Evolutionary conservation across 495 filamentous ascomycete genomes (phyloP).

Genomic region (Aspergillus affinis): DNA sequence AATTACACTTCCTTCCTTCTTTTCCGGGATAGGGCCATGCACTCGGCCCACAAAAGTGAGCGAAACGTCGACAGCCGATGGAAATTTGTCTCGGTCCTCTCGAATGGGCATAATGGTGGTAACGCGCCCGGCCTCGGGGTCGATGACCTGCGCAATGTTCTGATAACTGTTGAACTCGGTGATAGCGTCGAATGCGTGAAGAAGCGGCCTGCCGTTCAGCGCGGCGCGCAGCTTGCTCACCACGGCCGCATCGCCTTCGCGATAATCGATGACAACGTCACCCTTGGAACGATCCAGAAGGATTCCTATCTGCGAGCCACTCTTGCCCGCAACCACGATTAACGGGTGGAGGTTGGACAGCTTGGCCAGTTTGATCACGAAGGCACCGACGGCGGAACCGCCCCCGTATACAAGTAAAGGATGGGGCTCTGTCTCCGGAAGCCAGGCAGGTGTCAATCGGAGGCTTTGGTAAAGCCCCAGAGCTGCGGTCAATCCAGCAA

Average conservation of each 20-base stretch:
- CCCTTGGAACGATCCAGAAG: conserved; percentile 65
- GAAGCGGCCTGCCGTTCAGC: neutral
- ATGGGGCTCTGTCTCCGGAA: conserved; percentile 32
- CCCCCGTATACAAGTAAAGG: conserved; percentile 67
- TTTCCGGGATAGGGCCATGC: too few species aligned
- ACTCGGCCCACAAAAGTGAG: too few species aligned
- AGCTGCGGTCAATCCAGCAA: conserved; percentile 74
- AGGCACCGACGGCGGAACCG: conserved; percentile 65
- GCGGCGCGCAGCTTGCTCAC: neutral
- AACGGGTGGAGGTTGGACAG: conserved; percentile 70
- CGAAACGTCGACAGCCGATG: too few species aligned
- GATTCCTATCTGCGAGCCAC: conserved; percentile 53
- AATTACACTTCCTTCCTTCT: too few species aligned
- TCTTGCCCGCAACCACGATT: conserved; percentile 66
- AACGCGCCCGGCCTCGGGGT: too few species aligned
- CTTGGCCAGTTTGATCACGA: conserved; percentile 65
- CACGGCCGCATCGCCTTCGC: conserved; percentile 24
- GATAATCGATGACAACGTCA: conserved; percentile 72
- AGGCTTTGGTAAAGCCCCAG: conserved; percentile 61
- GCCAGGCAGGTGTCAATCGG: conserved; percentile 64
- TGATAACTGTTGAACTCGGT: neutral
- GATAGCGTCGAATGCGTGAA: neutral
- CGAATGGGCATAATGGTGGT: too few species aligned
- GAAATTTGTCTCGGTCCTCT: too few species aligned
- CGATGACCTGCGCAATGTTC: too few species aligned